phyloP scores from a whole-genome alignment of 805 yeast genomes.

The Crinitomyces ghanaensis region DNA sequence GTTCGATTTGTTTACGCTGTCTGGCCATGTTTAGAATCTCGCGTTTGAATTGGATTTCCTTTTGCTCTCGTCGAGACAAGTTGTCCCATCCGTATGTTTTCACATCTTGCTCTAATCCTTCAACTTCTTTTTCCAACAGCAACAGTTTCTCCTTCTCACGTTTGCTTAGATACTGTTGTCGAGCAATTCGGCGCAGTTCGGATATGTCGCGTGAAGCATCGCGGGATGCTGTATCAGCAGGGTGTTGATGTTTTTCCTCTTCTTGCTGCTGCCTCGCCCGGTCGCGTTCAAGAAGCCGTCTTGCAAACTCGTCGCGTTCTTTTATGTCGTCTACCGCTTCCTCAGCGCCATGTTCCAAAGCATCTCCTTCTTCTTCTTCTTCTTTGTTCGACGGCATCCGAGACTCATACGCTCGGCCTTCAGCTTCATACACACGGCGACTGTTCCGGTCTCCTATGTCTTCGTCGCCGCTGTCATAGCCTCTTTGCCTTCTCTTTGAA shows the following conservation, averaged over 20 bases:
- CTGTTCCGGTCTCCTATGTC: background rate
- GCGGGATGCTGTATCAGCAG: background rate
- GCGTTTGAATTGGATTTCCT: constrained; percentile 41
- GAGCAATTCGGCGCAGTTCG: constrained; percentile 35
- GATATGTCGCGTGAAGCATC: constrained; percentile 5
- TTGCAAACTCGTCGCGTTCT: constrained; percentile 25
- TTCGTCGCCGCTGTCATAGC: background rate
- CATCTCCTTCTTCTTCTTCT: constrained; percentile 1
- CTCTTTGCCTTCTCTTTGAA: too few relatives aligned
- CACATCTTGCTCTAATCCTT: constrained; percentile 39
- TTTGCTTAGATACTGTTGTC: constrained; percentile 37
- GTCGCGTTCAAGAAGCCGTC: constrained; percentile 17
- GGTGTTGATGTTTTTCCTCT: background rate
- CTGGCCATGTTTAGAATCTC: constrained; percentile 36
- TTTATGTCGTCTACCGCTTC: constrained; percentile 27
- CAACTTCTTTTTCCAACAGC: constrained; percentile 36
- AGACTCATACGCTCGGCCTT: constrained; percentile 1
- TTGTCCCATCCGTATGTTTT: constrained; percentile 43
- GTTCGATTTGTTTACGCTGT: constrained; percentile 30
- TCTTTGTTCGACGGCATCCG: background rate
- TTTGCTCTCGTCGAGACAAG: constrained; percentile 36
- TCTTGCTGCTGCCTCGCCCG: constrained; percentile 5
- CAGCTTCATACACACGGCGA: constrained; percentile 1
- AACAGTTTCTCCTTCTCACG: constrained; percentile 38
- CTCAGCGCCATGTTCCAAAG: too few relatives aligned